Percentiles rank a stretch among this genome's conserved stretches.
phyloP scores from a whole-genome alignment of 768 basidiomycete genomes.

The Chalciporus chontae region DNA sequence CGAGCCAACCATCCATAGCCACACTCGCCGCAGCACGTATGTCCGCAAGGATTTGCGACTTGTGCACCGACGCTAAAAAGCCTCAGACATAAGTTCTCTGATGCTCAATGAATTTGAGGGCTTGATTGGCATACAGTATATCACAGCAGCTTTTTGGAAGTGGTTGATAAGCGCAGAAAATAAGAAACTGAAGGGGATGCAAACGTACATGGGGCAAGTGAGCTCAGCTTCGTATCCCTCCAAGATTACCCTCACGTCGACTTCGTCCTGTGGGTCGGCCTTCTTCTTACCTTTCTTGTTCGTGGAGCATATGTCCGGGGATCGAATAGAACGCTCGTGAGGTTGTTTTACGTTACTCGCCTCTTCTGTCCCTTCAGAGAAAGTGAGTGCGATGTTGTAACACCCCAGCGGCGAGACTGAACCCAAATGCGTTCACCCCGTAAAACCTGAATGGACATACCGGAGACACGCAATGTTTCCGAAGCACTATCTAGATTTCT shows the following conservation, averaged over 20 bases:
- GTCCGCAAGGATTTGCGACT: conserved; percentile 68
- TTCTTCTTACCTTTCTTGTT: conserved; percentile 47
- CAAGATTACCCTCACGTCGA: conserved; percentile 33
- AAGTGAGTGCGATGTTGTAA: conserved; percentile 6
- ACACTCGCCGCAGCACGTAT: conserved; percentile 69
- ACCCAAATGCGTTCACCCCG: neutral
- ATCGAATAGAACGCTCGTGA: conserved; percentile 4
- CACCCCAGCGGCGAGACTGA: neutral
- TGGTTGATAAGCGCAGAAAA: neutral
- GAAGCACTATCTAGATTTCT: neutral
- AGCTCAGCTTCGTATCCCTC: conserved; percentile 60
- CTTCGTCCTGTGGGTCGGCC: conserved; percentile 21
- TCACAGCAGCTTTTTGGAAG: conserved; percentile 62
- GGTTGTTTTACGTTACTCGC: neutral
- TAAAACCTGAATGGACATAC: conserved; percentile 13
- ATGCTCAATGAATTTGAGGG: neutral
- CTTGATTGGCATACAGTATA: conserved; percentile 48
- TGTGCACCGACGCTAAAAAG: conserved; percentile 56
- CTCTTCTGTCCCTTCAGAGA: conserved; percentile 1
- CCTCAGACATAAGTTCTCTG: neutral
- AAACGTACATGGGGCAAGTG: conserved; percentile 67
- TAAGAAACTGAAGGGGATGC: neutral
- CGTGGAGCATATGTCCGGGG: conserved; percentile 6
- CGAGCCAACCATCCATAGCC: conserved; percentile 55
- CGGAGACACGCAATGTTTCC: conserved; percentile 1